Conservation (phyloP, 345 rosid genomes). For the Mallotus nudiflorus region DNA sequence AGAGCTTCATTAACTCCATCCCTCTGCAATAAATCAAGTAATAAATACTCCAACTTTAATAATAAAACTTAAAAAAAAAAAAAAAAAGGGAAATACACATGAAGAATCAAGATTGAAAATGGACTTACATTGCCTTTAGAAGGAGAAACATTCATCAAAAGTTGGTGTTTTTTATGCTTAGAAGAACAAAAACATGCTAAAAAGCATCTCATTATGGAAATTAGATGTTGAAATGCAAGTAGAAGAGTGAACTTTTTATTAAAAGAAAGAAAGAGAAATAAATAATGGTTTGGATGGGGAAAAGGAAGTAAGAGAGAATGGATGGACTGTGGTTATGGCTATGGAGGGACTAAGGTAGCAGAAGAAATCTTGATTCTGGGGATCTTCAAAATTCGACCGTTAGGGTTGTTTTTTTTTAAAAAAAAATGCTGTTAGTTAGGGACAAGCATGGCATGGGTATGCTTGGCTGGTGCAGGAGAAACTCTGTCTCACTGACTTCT, state of each 20-base stretch:
- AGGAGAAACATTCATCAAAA: conserved; percentile 12
- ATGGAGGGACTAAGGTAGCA: no score
- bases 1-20: conserved; percentile 12
- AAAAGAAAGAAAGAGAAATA: not conserved
- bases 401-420: conserved; percentile 11
- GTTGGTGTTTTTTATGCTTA: conserved; percentile 14
- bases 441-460: no score
- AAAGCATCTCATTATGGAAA: conserved; percentile 28
- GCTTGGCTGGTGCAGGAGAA: no score
- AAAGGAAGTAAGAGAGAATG: not conserved
- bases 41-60: not conserved
- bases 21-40: conserved; percentile 4
- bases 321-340: no score
- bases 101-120: conserved; percentile 11
- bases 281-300: no score
- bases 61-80: not conserved
- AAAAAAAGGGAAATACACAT: not conserved
- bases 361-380: no score
- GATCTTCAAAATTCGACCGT: conserved; percentile 19
- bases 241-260: not conserved
- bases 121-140: conserved; percentile 16
- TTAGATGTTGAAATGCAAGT: not conserved
- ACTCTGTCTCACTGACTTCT: not conserved
- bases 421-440: no score
- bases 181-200: conserved; percentile 19